Percentiles rank a stretch among this genome's conserved stretches.
Evolutionary conservation across 225 moss, liverwort and hornwort species (phyloP).

Genomic region (Marchantia polymorpha): DNA sequence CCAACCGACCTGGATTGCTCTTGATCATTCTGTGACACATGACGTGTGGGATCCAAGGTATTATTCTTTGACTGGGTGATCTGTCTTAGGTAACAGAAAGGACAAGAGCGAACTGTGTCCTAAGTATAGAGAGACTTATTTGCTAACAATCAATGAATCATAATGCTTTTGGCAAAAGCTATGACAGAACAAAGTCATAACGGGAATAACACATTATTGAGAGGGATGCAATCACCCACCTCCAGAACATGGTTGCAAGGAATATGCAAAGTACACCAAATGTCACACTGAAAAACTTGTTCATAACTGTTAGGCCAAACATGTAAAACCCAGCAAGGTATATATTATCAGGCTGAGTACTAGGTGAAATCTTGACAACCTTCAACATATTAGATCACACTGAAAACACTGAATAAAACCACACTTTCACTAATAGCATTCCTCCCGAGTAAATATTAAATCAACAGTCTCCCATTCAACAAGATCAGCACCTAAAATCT

Average conservation of each 20-base stretch:
- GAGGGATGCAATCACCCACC: background rate
- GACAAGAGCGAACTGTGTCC: too few species aligned
- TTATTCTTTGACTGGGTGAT: too few species aligned
- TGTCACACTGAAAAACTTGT: conserved; percentile 6
- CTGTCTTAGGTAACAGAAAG: too few species aligned
- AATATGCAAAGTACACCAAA: conserved; percentile 10
- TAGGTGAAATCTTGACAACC: background rate
- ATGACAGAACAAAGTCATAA: too few species aligned
- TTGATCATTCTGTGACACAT: conserved; percentile 19
- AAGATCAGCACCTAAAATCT: background rate
- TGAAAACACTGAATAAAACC: background rate
- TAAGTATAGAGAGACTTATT: too few species aligned
- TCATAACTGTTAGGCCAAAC: conserved; percentile 7
- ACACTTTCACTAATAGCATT: background rate
- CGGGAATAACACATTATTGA: background rate
- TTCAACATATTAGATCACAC: background rate
- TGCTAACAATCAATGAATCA: too few species aligned
- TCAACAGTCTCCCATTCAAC: background rate
- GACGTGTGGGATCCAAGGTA: too few species aligned
- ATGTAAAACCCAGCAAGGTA: background rate
- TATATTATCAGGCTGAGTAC: background rate
- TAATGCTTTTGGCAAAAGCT: too few species aligned
- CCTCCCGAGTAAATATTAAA: background rate
- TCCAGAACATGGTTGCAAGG: conserved; percentile 23
- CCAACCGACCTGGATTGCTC: conserved; percentile 29